phyloP scores from a whole-genome alignment of 2,329 filamentous ascomycete genomes.

The Aspergillus costaricaensis region DNA sequence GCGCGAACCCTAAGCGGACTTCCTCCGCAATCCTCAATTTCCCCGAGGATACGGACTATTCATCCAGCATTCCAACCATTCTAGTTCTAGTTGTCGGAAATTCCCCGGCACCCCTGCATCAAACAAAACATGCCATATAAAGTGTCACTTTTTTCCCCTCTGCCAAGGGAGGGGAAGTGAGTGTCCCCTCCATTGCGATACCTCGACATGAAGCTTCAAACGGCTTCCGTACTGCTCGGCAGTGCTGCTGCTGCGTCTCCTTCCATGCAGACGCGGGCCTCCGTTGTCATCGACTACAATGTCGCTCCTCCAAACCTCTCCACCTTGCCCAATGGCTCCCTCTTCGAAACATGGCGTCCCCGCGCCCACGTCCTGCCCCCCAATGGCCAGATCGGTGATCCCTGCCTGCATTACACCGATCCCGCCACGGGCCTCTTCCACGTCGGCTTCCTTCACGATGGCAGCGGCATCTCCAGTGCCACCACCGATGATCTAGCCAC shows the following conservation, averaged over 20 bases:
- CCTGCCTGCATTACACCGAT: slow-evolving; percentile 22
- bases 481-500: slow-evolving; percentile 20
- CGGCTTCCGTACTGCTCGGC: not conserved
- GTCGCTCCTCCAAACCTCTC: slow-evolving; percentile 19
- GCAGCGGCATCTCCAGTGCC: slow-evolving; percentile 17
- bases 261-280: not conserved
- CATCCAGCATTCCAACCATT: not conserved
- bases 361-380: slow-evolving; percentile 21
- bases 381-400: slow-evolving; percentile 21
- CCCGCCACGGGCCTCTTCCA: slow-evolving; percentile 23
- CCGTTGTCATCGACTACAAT: not conserved
- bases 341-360: slow-evolving; percentile 25
- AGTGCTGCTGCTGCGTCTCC: not conserved
- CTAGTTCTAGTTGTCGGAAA: not conserved
- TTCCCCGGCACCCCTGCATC: not conserved
- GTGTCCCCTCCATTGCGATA: not conserved
- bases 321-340: slow-evolving; percentile 16
- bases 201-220: not conserved
- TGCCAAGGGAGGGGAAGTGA: not conserved
- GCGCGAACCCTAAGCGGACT: not conserved
- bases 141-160: not conserved
- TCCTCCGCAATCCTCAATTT: not conserved
- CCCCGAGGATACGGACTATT: not conserved
- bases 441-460: slow-evolving; percentile 22
- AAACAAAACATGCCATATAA: not conserved